Conservation (phyloP, 371 early-diverging fungal genomes). For the Zychaea mexicana region DNA sequence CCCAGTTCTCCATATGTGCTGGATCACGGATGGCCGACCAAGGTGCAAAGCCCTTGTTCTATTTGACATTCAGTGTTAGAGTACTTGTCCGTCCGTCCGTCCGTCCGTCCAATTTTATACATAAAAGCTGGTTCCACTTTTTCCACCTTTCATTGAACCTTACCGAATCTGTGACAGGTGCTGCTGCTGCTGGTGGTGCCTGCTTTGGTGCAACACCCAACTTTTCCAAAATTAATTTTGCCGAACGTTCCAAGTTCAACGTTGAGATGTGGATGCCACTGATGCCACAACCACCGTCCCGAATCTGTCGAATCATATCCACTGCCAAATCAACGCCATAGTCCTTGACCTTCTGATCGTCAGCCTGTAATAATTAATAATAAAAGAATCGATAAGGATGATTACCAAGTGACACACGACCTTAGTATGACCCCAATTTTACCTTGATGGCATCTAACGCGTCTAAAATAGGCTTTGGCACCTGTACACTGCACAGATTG, state of each 20-base stretch:
- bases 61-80: neutral
- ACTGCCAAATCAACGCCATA: conserved; percentile 84
- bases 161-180: neutral
- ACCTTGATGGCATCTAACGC: conserved; percentile 82
- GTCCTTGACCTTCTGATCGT: conserved; percentile 94
- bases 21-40: conserved; percentile 33
- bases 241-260: conserved; percentile 86
- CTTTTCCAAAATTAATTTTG: conserved; percentile 80
- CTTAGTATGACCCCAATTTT: no score
- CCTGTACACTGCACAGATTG: conserved; percentile 76
- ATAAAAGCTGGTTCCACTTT: no score
- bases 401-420: no score
- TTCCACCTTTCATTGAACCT: neutral
- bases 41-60: conserved; percentile 9
- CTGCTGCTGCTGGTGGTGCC: no score
- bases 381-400: no score
- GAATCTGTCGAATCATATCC: conserved; percentile 67
- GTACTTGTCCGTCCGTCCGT: no score
- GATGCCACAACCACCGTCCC: conserved; percentile 48
- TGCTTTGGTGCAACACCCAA: conserved; percentile 55
- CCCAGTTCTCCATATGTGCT: conserved; percentile 74
- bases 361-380: no score
- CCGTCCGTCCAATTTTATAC: no score
- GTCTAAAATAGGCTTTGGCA: conserved; percentile 70
- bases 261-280: conserved; percentile 81